These are phyloP conservation scores for Fomitopsis serialis DNA, from an alignment of 768 basidiomycete species.

Conservation along the genomic window DNA sequence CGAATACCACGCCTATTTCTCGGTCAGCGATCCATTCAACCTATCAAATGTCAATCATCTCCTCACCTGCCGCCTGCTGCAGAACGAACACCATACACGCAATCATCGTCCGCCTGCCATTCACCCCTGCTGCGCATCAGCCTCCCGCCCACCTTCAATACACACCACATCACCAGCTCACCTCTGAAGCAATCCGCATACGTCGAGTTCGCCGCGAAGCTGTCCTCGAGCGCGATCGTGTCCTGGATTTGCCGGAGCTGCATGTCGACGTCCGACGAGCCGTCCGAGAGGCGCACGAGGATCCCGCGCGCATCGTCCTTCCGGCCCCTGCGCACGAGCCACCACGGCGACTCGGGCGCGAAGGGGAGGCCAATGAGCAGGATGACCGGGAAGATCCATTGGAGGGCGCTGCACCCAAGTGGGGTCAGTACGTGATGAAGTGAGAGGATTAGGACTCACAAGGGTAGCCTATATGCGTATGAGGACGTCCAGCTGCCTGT, in stretches of 20 bases:
- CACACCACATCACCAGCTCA: neutral
- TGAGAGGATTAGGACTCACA: constrained; percentile 55
- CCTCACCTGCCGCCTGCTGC: constrained; percentile 1
- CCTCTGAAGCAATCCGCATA: constrained; percentile 4
- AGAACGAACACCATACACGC: constrained; percentile 3
- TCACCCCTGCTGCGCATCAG: constrained; percentile 1
- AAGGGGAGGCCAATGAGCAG: constrained; percentile 2
- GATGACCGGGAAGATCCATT: constrained; percentile 4
- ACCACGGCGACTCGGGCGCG: constrained; percentile 10
- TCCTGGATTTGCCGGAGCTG: constrained; percentile 9
- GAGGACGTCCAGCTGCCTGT: constrained; percentile 52
- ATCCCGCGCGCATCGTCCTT: constrained; percentile 8
- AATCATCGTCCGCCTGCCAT: neutral
- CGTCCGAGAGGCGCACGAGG: constrained; percentile 5
- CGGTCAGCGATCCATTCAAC: neutral
- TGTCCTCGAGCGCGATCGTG: constrained; percentile 6
- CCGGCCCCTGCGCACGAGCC: constrained; percentile 8
- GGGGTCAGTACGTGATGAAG: constrained; percentile 25
- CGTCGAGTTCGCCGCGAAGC: neutral
- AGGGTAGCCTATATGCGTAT: constrained; percentile 46
- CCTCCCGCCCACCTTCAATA: neutral
- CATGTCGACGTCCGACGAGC: constrained; percentile 5
- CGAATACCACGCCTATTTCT: neutral
- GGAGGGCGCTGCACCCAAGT: neutral
- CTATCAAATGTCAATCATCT: neutral